Base-by-base conservation (phyloP, 2,329 filamentous ascomycete genomes). In the Colletotrichum shisoi region DNA sequence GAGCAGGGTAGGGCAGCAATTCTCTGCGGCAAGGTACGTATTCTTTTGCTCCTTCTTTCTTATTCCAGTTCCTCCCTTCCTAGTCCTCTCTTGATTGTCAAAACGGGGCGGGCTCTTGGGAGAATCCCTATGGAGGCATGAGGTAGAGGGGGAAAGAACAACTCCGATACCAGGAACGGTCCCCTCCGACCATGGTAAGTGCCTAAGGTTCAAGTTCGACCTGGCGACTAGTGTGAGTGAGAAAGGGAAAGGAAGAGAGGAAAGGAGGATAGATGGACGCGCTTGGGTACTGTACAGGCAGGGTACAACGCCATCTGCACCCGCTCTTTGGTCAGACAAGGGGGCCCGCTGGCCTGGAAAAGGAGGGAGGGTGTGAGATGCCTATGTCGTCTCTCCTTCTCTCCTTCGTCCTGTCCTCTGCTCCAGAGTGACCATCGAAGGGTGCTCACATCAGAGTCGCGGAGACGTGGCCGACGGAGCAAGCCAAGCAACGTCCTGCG, bases 301-400 rank as follows among this genome's bases (percentile, higher is more conserved):
- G 17, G 57, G 62, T 66, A 66, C 62, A 61, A 60, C 34, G 62
- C 66, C 66, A 68, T 68, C 62, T 68, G 62, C 66, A 60, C 49
- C 37, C 40, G 51, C 56, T 49, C 31, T 51, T 51, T 40, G 49
- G 34, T 52, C 49, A 68, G 51, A 57, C 66, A 66, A 31, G 62
- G 62, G 66, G 52, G 57, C 52, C 62, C 39, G 66, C 62, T 67
- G 66, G 56, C 66, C 51, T 68, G 62, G 66, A 57, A 58, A 53
- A 68, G 60, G 60, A 59, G 48, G 48, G 51, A 42, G 59, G 24
- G 53, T 46, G 62, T 39, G 62, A 21, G 39, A 46, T 62, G 59
- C 46, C 34, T 48, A 19, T 21, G 12, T 17, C 56, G 8, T 48
- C 34, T 21, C n/a, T 58, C 27, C 39, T 24, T 39, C 19, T 21